Percentiles rank a stretch among this genome's conserved stretches.
These are phyloP conservation scores for Floccularia luteovirens DNA, from an alignment of 768 basidiomycete species.

Conservation along the genomic window DNA sequence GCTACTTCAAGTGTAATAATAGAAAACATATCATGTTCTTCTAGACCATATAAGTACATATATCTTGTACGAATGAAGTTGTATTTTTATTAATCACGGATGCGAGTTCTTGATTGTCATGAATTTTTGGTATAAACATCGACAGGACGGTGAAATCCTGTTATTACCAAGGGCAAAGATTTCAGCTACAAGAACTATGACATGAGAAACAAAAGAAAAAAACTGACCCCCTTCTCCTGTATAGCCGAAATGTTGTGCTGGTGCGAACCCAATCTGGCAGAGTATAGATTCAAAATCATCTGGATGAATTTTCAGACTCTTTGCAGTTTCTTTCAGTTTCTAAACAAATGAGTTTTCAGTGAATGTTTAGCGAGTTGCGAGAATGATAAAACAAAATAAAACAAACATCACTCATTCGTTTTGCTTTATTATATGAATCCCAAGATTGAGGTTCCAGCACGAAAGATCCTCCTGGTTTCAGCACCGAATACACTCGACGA, in stretches of 20 bases:
- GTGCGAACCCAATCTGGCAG: conserved; percentile 53
- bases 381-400: too few species aligned
- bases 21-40: too few species aligned
- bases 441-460: conserved; percentile 82
- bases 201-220: conserved; percentile 1
- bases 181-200: conserved; percentile 1
- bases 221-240: conserved; percentile 59
- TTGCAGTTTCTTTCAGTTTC: conserved; percentile 55
- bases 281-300: conserved; percentile 53
- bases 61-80: too few species aligned
- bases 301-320: conserved; percentile 49
- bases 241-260: conserved; percentile 37
- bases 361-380: too few species aligned
- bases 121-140: conserved; percentile 57
- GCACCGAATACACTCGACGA: conserved; percentile 41
- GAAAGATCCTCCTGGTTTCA: conserved; percentile 61
- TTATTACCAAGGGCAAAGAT: conserved; percentile 4
- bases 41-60: too few species aligned
- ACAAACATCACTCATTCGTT: conserved; percentile 52
- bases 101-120: too few species aligned
- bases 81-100: too few species aligned
- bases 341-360: conserved; percentile 17
- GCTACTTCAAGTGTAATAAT: too few species aligned
- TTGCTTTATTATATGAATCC: conserved; percentile 78
- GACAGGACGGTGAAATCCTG: conserved; percentile 57